Base-by-base conservation (phyloP, 805 yeast species). In the Dipodascus geniculatus region DNA sequence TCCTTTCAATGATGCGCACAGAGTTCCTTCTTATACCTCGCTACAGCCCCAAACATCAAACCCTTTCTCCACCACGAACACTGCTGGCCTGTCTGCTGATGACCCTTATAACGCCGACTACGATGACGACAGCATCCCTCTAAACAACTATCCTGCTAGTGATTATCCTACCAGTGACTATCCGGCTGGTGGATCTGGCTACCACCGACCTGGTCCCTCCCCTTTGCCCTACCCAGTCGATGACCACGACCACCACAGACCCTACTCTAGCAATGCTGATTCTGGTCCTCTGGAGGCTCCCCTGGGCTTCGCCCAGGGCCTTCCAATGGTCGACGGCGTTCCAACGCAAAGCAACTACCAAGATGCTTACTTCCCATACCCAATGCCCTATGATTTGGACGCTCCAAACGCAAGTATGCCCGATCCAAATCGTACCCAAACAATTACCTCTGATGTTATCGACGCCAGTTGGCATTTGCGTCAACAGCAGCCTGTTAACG, bases 381-480 rank as follows among this genome's bases (percentile, higher is more conserved):
- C 33, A 28, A 28, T 28, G 11, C 11, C 33, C 6, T 28, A 28
- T 28, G 33, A 28, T 28, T 28, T 6, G 6, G 11, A 28, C 11
- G 17, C 19, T 17, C 8, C 52, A 14, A 19, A 20, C 4, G 22
- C n/a, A 8, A 3, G 8, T 33, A 22, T 42, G 28, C 35, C 35
- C n/a, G 33, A 50, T 23, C 31, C 51, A 9, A 22, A 22, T 24
- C 42, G 42, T 16, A 19, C 54, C 22, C 19, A 23, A 16, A 19
- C 44, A 6, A 48, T 35, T 38, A 49, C 42, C 24, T 35, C 23
- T 28, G 48, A 6, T 48, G 47, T 11, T 57, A 52, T 19, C 50
- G 52, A 20, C 57, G 53, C 31, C 20, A 17, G 20, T 38, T 64
- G 71, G 63, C 61, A 58, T 31, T 60, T 65, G 35, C 67, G 70